Evolutionary conservation across 2,329 filamentous ascomycete species (phyloP), one percentile per base, ranked within the genome.

Genomic region (Colletotrichum sublineola): DNA sequence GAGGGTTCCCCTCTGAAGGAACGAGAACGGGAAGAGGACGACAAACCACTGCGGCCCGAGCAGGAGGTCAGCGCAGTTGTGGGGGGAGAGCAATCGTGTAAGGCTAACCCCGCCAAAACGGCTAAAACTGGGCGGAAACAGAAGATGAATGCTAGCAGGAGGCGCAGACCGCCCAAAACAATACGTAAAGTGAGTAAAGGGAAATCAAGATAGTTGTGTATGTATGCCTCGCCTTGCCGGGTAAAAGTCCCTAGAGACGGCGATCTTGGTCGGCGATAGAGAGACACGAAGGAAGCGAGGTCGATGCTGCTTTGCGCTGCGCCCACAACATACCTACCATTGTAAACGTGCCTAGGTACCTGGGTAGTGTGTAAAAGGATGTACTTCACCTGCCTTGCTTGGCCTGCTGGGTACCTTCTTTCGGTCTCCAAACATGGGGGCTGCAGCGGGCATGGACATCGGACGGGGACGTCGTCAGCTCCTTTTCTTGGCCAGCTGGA

Each of bases 381-480:
- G 68, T 63, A 62, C 58, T 40, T 50, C 46, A 42, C 40, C 38
- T 18, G 48, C 31, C 12, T 44, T 33, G 38, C 52, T 33, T 57
- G 31, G 50, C 52, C 31, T 48, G 18, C 8, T n/a, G 53, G 63
- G 63, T 70, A 67, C 63, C 38, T 66, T 31, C 29, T 66, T 42
- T 29, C 24, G 24, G 50, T 11, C 46, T 60, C 38, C 38, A 38
- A 53, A 40, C 36, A 40, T 67, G 20, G 65, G 58, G 46, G 46
- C 64, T 56, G 48, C 56, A 38, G 44, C 56, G 68, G 60, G 60
- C 70, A 72, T 73, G 56, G 60, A 65, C 60, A 65, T 70, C 66
- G 61, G 67, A 73, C 70, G 70, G 66, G 68, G 67, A 73, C 70
- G 70, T 73, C 70, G 70, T 73, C 70, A 73, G 70, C 70, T 73